These are phyloP conservation scores for Aspergillus brunneoviolaceus DNA, from an alignment of 2,329 filamentous ascomycete species.

Conservation along the genomic window DNA sequence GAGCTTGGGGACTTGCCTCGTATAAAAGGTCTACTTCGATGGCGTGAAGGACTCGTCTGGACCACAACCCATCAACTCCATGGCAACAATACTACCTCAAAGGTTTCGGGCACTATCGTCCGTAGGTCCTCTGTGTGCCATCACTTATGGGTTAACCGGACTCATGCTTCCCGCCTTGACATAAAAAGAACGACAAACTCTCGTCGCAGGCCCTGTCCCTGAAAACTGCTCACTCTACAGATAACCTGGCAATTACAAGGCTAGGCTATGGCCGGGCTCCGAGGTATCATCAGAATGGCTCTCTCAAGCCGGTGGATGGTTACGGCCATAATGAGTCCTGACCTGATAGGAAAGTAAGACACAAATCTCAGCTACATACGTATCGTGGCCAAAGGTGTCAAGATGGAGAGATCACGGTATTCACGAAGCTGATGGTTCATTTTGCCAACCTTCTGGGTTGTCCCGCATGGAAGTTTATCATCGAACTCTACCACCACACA, in stretches of 20 bases:
- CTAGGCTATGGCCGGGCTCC: neutral
- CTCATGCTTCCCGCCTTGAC: no score
- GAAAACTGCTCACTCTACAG: neutral
- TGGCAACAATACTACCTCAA: neutral
- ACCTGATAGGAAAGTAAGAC: neutral
- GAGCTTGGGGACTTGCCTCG: slow-evolving; percentile 48
- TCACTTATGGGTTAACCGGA: neutral
- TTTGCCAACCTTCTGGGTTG: neutral
- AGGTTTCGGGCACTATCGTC: neutral
- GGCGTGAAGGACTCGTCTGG: neutral
- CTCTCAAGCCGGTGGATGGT: no score
- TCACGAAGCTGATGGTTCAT: neutral
- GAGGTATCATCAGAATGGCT: no score
- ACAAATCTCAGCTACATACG: neutral
- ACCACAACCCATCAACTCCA: neutral
- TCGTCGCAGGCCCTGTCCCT: neutral
- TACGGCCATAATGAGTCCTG: no score
- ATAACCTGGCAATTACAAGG: neutral
- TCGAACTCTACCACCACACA: neutral
- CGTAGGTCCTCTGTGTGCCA: neutral
- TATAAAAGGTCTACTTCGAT: slow-evolving; percentile 4
- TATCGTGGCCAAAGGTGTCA: neutral
- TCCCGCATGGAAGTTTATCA: neutral
- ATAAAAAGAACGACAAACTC: no score
- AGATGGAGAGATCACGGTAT: neutral